Conservation (phyloP, 805 yeast species). For the Cyberlindnera meyerae region DNA sequence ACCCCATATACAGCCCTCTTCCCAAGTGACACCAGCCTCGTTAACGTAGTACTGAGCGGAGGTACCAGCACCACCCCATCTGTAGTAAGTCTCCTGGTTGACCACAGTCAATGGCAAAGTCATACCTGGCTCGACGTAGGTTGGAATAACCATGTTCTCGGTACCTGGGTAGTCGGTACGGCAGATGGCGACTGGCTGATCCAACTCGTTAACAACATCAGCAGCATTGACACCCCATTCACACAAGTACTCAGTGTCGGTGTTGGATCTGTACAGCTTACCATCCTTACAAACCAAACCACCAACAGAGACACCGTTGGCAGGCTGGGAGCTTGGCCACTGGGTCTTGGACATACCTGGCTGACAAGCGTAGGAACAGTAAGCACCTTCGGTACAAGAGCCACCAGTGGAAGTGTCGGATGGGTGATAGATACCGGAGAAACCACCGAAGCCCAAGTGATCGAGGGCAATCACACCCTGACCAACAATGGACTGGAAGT, state of each 20-base stretch:
- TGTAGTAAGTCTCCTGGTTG: constrained; percentile 69
- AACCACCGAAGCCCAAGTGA: constrained; percentile 76
- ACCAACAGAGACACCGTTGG: constrained; percentile 86
- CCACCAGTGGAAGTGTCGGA: constrained; percentile 57
- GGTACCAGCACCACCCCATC: constrained; percentile 76
- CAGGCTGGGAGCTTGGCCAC: constrained; percentile 88
- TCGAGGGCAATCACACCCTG: constrained; percentile 77
- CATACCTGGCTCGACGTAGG: constrained; percentile 67
- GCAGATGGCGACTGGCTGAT: constrained; percentile 77
- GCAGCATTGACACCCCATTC: constrained; percentile 80
- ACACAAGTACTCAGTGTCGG: constrained; percentile 64
- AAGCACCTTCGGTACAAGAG: constrained; percentile 79
- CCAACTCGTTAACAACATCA: constrained; percentile 57
- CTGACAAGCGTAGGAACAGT: constrained; percentile 97
- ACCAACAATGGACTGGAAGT: constrained; percentile 61
- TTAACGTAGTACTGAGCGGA: constrained; percentile 97
- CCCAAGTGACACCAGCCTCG: constrained; percentile 86
- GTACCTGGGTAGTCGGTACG: constrained; percentile 99
- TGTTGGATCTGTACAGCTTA: constrained; percentile 74
- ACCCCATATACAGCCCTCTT: constrained; percentile 97
- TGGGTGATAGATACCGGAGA: constrained; percentile 60
- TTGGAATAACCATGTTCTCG: constrained; percentile 96
- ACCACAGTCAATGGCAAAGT: constrained; percentile 72
- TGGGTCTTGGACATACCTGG: constrained; percentile 98
- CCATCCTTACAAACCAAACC: constrained; percentile 85